A percentile compares a stretch with the other conserved stretches of the same genome.
Evolutionary conservation across 495 filamentous ascomycete genomes (phyloP).

Genomic region (Hamigera avellanea): DNA sequence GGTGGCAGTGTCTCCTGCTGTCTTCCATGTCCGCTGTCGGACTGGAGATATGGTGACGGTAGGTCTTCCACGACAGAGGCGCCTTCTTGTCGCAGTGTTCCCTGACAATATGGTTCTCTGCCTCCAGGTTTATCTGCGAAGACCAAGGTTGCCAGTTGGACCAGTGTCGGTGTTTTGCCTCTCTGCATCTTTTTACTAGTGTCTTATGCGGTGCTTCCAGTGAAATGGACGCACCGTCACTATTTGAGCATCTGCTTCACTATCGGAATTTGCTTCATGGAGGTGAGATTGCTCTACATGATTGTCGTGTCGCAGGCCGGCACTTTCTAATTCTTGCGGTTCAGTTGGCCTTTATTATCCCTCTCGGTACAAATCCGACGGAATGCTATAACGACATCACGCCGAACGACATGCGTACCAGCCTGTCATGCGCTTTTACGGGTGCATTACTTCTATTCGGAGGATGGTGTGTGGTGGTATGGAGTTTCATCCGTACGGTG

Average conservation of each 20-base stretch:
- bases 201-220: conserved; percentile 72
- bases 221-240: conserved; percentile 84
- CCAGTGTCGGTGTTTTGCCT: conserved; percentile 63
- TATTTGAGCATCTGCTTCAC: conserved; percentile 85
- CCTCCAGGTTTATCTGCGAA: conserved; percentile 50
- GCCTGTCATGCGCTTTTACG: conserved; percentile 72
- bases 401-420: conserved; percentile 82
- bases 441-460: conserved; percentile 77
- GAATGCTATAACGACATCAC: conserved; percentile 88
- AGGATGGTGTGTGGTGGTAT: conserved; percentile 71
- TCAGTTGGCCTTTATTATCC: conserved; percentile 80
- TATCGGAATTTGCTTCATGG: conserved; percentile 60
- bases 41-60: conserved; percentile 76
- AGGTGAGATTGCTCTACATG: conserved; percentile 40
- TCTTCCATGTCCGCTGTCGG: conserved; percentile 76
- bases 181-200: conserved; percentile 66
- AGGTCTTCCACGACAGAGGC: conserved; percentile 11
- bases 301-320: conserved; percentile 10
- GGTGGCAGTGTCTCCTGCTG: conserved; percentile 52
- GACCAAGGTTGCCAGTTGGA: conserved; percentile 57
- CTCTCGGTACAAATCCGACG: conserved; percentile 64
- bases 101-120: neutral
- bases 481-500: conserved; percentile 80
- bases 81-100: neutral
- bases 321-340: conserved; percentile 14